Evolutionary conservation across 2,329 filamentous ascomycete genomes (phyloP), one percentile per base, ranked within the genome.

Genomic region (Cladosporium velox): DNA sequence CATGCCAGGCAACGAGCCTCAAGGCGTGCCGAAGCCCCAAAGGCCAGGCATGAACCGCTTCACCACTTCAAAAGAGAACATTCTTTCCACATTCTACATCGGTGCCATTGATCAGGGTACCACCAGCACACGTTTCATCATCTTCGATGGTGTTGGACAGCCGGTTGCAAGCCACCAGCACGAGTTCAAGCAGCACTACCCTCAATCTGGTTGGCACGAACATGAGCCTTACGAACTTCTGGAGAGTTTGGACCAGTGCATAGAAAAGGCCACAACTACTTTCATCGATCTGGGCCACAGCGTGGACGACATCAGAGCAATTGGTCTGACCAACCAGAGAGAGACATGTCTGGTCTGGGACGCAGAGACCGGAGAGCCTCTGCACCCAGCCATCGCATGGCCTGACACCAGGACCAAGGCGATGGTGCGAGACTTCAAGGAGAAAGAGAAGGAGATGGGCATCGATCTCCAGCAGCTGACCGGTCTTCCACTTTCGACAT

Each of bases 71-170:
- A 73, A 76, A 66, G 75, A 77, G 59, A 75, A 77, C 57, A 71
- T 75, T 14, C 68, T 77, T 35, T 64, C 61, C 34, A 64, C 51
- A n/a, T 64, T 86, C 80, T 96, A 91, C 74, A 89, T 96, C 67
- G 93, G 92, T 67, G 91, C 91, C 72, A 93, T 97, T 76, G 93
- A 97, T 76, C 92, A 96, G 75, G 93, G 93, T 66, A 97, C 93
- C 14, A 97, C 93, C 35, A 94, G 91, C 67, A 91, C 92, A 38
- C 87, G 93, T 44, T 97, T 97, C 79, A 86, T 97, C 72, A 93
- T 97, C 75, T 97, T 97, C 81, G 89, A 96, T 79, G 88, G 87
- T 70, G 81, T 86, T 51, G 92, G 93, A 65, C 88, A 90, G 67
- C 91, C 91, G 4, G 86, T 95, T 54, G 92, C 91, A 44, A 89